Base-by-base conservation (phyloP, 768 basidiomycete genomes). In the Mycena chlorophos region DNA sequence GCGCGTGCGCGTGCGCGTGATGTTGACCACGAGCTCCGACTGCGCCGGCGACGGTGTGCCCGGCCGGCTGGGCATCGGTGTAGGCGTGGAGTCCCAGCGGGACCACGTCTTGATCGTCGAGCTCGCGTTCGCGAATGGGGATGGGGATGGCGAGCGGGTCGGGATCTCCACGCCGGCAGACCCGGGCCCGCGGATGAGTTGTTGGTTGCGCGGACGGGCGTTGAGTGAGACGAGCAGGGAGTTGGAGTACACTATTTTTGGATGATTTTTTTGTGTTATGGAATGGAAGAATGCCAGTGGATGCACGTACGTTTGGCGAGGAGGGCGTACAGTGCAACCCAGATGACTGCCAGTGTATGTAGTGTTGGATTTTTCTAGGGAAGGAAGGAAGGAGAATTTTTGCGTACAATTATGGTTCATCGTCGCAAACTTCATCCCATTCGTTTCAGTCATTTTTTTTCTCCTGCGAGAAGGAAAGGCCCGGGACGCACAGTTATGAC, bases 241-340 rank as follows among this genome's bases (percentile, higher is more conserved):
- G 47, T 61, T 61, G 22, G 60, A 54, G 45, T 61, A 61, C 13
- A 61, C 60, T 61, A 19, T 8, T 23, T 27, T 17, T 25, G 27
- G n/a, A 4, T 26, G 17, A 39, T 16, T 5, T 4, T n/a, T n/a
- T n/a, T n/a, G n/a, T n/a, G n/a, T n/a, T n/a, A n/a, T n/a, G 34
- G n/a, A 37, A 6, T 8, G 38, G 20, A 20, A 23, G 5, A 30
- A 23, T 26, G 8, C 3, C 19, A 8, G 26, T 23, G 2, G 19
- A 16, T 19, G 42, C 19, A 57, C 69, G 52, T 48, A 70, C 69
- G 43, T 63, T 71, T 70, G 2, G 71, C 69, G 4, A 72, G 58
- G 49, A 68, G 66, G 1, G 67, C 67, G 50, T 73, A 71, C 3
- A 67, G 50, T 17, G 63, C 71, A 3, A 69, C 61, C 72, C 71